Conservation (phyloP, 306 rosid genomes). For the Cucurbita argyrosperma region DNA sequence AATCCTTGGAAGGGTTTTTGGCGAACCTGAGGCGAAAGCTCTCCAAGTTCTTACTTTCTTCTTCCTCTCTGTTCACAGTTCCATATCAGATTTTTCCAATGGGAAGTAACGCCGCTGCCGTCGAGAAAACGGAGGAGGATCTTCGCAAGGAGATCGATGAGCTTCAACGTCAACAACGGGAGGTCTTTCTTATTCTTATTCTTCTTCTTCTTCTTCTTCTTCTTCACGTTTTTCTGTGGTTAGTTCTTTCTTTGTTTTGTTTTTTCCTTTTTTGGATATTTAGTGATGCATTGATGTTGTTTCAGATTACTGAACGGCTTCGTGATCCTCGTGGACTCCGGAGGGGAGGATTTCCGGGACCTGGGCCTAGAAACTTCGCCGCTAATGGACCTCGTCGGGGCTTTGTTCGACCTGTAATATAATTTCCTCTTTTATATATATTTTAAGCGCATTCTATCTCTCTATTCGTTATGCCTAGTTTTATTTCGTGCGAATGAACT, state of each 20-base stretch:
- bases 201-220: background rate
- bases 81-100: conserved; percentile 7
- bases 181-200: conserved; percentile 23
- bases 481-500: background rate
- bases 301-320: conserved; percentile 77
- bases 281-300: background rate
- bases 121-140: conserved; percentile 67
- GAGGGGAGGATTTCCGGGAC: conserved; percentile 37
- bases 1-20: background rate
- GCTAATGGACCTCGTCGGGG: conserved; percentile 62
- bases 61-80: background rate
- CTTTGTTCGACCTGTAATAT: conserved; percentile 43
- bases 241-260: background rate
- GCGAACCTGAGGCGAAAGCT: background rate
- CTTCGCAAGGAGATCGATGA: conserved; percentile 92
- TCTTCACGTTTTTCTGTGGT: background rate
- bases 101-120: conserved; percentile 49
- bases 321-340: conserved; percentile 97
- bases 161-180: conserved; percentile 90
- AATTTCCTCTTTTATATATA: background rate
- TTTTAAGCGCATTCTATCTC: background rate
- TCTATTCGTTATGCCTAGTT: background rate
- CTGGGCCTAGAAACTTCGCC: conserved; percentile 45
- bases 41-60: background rate
- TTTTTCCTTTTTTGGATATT: background rate